A percentile compares a stretch with the other conserved stretches of the same genome.
Conservation (phyloP, 2,329 filamentous ascomycete genomes). For the Pseudogymnoascus sp. region DNA sequence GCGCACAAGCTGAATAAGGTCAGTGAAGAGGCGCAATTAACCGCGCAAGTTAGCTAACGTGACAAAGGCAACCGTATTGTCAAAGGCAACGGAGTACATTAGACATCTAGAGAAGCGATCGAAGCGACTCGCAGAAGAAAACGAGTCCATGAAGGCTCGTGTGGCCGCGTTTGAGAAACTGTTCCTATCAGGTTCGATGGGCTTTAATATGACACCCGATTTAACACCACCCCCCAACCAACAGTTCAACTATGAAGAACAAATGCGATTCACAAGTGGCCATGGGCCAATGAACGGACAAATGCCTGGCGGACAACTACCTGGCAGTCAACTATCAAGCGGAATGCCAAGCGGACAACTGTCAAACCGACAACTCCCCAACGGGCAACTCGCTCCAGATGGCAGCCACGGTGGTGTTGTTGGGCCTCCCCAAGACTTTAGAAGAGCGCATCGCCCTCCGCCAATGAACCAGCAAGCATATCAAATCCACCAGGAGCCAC, state of each 20-base stretch:
- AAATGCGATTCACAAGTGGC: background rate
- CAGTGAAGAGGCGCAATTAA: conserved; percentile 39
- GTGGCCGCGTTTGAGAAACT: conserved; percentile 71
- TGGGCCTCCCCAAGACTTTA: conserved; percentile 59
- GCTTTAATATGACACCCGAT: conserved; percentile 41
- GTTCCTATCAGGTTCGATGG: conserved; percentile 68
- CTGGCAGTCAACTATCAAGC: background rate
- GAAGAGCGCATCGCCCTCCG: conserved; percentile 20
- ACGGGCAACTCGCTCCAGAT: conserved; percentile 22
- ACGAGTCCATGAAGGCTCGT: conserved; percentile 68
- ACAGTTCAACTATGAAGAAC: conserved; percentile 3
- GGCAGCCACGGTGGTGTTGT: conserved; percentile 52
- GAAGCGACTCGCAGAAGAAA: conserved; percentile 73
- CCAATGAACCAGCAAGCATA: conserved; percentile 28
- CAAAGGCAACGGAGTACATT: conserved; percentile 95
- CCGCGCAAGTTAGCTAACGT: background rate
- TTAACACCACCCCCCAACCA: conserved; percentile 37
- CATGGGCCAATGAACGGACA: background rate
- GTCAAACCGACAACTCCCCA: conserved; percentile 15
- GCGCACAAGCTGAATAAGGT: conserved; percentile 96
- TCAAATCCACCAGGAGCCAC: conserved; percentile 26
- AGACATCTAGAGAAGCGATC: conserved; percentile 88
- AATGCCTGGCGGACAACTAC: background rate
- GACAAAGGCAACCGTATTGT: conserved; percentile 51
- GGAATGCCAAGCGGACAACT: background rate